Evolutionary conservation across 106 monocot species (phyloP).

Genomic region (Dendrobium chrysotoxum): DNA sequence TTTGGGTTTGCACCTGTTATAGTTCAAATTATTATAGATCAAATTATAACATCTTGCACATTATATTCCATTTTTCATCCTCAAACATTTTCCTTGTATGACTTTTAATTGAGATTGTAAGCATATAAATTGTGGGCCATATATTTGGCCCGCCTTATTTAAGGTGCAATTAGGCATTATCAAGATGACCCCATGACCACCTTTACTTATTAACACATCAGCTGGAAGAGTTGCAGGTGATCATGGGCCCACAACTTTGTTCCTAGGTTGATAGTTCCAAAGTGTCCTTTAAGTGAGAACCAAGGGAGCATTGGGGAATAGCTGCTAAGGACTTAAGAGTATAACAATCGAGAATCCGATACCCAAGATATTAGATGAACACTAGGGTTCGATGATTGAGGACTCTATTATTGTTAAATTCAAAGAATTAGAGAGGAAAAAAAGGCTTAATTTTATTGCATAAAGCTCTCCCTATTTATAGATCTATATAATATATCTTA

Average conservation of each 20-base stretch:
- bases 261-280: neutral
- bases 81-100: neutral
- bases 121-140: neutral
- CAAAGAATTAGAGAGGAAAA: too few species aligned
- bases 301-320: neutral
- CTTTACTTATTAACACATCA: neutral
- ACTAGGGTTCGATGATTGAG: neutral
- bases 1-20: slow-evolving; percentile 52
- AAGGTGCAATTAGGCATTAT: neutral
- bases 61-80: neutral
- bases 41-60: neutral
- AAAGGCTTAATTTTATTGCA: too few species aligned
- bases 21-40: neutral
- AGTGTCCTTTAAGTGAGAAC: neutral
- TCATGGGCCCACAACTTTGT: neutral
- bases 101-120: neutral
- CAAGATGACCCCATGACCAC: neutral
- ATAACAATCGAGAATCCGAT: neutral
- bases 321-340: neutral
- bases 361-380: neutral
- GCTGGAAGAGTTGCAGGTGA: neutral
- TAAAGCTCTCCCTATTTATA: too few species aligned
- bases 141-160: neutral
- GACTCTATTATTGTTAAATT: neutral
- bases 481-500: too few species aligned